These are phyloP conservation scores for Beauveria rudraprayagi DNA, from an alignment of 2,329 filamentous ascomycete species.

Conservation along the genomic window DNA sequence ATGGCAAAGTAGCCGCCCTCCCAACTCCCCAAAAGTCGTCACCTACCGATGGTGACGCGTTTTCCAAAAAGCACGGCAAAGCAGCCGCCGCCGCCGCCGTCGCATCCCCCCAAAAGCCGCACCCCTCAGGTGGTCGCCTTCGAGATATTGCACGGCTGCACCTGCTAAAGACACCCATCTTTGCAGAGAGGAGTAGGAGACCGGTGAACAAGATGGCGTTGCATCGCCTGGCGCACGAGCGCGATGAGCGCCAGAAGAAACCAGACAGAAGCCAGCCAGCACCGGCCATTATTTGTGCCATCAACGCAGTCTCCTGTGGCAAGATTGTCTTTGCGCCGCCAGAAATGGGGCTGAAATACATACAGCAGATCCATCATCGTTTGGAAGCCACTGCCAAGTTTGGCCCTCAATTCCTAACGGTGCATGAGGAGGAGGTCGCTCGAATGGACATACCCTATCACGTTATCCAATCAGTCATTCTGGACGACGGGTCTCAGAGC, in stretches of 20 bases:
- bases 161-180: constrained; percentile 23
- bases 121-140: not conserved
- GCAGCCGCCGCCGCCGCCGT: not conserved
- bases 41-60: constrained; percentile 29
- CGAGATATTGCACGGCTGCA: constrained; percentile 21
- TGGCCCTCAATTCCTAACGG: constrained; percentile 31
- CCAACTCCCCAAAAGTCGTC: too few species aligned
- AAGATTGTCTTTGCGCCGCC: constrained; percentile 31
- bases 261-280: not conserved
- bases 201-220: constrained; percentile 17
- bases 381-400: constrained; percentile 32
- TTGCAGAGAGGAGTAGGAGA: constrained; percentile 26
- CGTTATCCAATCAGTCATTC: constrained; percentile 38
- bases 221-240: constrained; percentile 21
- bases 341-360: constrained; percentile 30
- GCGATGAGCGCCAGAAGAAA: constrained; percentile 2
- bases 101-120: not conserved
- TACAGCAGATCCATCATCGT: constrained; percentile 31
- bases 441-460: constrained; percentile 13
- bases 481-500: constrained; percentile 25
- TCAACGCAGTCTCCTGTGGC: constrained; percentile 28
- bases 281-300: not conserved
- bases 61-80: constrained; percentile 32
- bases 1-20: constrained; percentile 21
- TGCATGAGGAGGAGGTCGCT: constrained; percentile 23